Evolutionary conservation across 2,329 filamentous ascomycete genomes (phyloP).

Genomic region (Penicillium oxalicum): DNA sequence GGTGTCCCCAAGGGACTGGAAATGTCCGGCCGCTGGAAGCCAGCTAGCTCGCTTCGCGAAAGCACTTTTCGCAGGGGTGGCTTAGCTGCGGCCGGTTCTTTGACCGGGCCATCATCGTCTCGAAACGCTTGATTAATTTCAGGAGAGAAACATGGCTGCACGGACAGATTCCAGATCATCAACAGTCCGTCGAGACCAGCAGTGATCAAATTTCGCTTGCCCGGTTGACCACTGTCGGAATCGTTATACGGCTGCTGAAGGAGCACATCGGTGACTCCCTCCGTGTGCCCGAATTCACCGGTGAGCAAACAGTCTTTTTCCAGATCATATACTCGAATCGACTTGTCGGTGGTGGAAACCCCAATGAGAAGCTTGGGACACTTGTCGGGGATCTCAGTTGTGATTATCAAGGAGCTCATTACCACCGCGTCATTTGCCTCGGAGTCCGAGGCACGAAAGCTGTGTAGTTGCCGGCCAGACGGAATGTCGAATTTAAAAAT

Average conservation of each 20-base stretch:
- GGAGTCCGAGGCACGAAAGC: conserved; percentile 78
- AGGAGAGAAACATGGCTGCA: conserved; percentile 30
- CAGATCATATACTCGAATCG: conserved; percentile 79
- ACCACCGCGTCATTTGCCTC: conserved; percentile 75
- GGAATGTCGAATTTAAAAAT: conserved; percentile 56
- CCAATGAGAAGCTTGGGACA: conserved; percentile 67
- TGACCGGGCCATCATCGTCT: conserved; percentile 38
- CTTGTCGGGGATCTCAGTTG: conserved; percentile 48
- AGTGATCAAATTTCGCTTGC: conserved; percentile 53
- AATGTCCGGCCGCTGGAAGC: conserved; percentile 56
- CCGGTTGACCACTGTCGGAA: conserved; percentile 39
- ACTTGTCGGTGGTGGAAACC: conserved; percentile 94
- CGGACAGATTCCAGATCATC: conserved; percentile 62
- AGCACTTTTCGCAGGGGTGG: conserved; percentile 79
- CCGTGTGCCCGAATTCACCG: conserved; percentile 90
- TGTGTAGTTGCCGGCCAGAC: conserved; percentile 62
- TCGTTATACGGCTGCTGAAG: conserved; percentile 50
- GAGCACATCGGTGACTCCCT: conserved; percentile 80
- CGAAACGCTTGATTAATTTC: conserved; percentile 26
- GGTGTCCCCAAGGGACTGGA: conserved; percentile 40
- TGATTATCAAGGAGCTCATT: conserved; percentile 67
- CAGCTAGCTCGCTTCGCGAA: conserved; percentile 78
- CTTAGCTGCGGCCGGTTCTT: conserved; percentile 51
- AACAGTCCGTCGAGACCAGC: conserved; percentile 75
- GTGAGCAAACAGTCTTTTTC: conserved; percentile 71